Conservation (phyloP, 2,329 filamentous ascomycete genomes). For the Pseudogymnoascus sp. region DNA sequence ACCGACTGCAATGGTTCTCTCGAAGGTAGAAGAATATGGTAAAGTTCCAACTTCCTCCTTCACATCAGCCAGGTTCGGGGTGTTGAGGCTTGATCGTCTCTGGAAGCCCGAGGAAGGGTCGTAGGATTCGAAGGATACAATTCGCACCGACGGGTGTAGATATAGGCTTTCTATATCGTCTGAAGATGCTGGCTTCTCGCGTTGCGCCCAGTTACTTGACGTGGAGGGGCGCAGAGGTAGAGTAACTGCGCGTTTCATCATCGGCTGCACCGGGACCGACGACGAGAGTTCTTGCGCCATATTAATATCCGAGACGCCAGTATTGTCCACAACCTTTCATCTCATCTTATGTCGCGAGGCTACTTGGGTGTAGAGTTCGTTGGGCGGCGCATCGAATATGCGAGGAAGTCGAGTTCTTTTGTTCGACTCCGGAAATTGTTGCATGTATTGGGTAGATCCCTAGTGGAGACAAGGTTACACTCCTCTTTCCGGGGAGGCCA, state of each 20-base stretch:
- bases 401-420: not conserved
- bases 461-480: not conserved
- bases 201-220: not conserved
- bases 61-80: conserved; percentile 28
- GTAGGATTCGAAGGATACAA: conserved; percentile 45
- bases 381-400: not conserved
- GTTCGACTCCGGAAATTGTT: not conserved
- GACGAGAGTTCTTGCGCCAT: not conserved
- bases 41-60: conserved; percentile 53
- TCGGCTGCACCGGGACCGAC: not conserved
- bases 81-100: conserved; percentile 18
- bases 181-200: not conserved
- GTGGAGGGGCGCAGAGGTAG: not conserved
- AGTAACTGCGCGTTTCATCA: conserved; percentile 7
- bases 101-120: not conserved
- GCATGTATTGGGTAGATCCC: not conserved
- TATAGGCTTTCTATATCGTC: conserved; percentile 13
- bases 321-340: not conserved
- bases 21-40: conserved; percentile 65
- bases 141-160: conserved; percentile 25
- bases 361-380: not conserved
- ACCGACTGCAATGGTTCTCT: conserved; percentile 75
- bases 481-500: not conserved
- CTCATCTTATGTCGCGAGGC: not conserved
- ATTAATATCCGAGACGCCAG: not conserved